Base-by-base conservation (phyloP, 805 yeast species). In the Jamesozyma gamospora region DNA sequence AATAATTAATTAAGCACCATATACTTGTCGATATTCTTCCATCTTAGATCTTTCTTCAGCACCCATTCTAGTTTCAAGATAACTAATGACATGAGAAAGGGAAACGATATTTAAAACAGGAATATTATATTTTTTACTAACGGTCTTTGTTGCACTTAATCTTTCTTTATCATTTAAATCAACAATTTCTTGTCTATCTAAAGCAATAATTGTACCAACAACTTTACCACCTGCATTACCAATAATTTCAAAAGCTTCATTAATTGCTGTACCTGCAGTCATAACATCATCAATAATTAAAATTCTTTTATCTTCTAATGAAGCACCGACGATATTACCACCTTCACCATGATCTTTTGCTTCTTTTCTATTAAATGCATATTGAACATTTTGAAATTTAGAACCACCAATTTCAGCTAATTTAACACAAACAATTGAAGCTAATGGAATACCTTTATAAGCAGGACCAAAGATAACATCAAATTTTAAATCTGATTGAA, bases 271-370 rank as follows among this genome's bases (percentile, higher is more conserved):
- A 31, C 98, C 98, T 1, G 97, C 97, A 44, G 97, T 90, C 79
- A 90, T 88, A 32, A 92, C 96, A 55, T 90, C 98, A 62, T 92
- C 98, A 45, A 90, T 86, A 53, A 92, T 84, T 53, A 92, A 67
- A 18, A 90, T 75, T 44, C 72, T 72, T 62, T 88, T 82, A 36
- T 74, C 82, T 44, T 72, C 71, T 52, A 90, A 72, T 5, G 75
- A 63, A 34, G 82, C 77, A 28, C 98, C 98, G 32, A 92, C 97
- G 51, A 90, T 83, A 41, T 75, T 74, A 12, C 98, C 98, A 50
- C 97, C 98, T 67, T 90, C 98, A 41, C 98, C 98, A 58, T 90
- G 98, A 58, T 88, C 96, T 66, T 90, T 90, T 69, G 82, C 82
- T 64, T 87, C 96, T 66, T 90, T 92, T 63, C 98, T 79, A 71